A percentile compares a stretch with the other conserved stretches of the same genome.
Conservation (phyloP, 495 filamentous ascomycete genomes). For the Podospora pseudocomata region DNA sequence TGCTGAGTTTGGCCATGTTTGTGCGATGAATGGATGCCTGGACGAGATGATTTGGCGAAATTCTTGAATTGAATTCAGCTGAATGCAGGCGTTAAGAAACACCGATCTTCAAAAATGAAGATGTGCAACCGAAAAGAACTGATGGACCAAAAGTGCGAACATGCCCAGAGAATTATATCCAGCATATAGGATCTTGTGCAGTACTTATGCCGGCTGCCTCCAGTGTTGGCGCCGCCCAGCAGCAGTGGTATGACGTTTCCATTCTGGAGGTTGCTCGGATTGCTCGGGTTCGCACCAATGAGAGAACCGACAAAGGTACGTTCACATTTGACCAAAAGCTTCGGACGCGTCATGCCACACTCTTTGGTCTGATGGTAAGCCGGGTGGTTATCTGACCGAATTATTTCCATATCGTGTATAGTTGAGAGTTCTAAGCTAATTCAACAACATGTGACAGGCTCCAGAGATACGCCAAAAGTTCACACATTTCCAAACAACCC, state of each 20-base stretch:
- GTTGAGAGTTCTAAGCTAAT: not conserved
- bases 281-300: not conserved
- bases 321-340: not conserved
- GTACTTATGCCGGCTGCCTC: no score
- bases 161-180: no score
- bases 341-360: not conserved
- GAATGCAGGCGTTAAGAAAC: no score
- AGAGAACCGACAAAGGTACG: not conserved
- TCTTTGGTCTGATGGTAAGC: not conserved
- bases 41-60: no score
- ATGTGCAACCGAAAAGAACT: no score
- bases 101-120: no score
- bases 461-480: not conserved
- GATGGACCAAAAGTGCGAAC: no score
- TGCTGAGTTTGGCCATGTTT: not conserved
- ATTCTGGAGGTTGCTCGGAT: no score
- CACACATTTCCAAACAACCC: constrained; percentile 31
- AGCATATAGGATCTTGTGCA: no score
- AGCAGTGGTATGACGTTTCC: not conserved
- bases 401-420: not conserved
- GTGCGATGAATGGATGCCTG: not conserved
- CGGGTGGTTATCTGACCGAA: not conserved
- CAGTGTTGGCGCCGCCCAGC: not conserved
- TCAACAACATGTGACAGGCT: not conserved
- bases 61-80: no score